Evolutionary conservation across 495 filamentous ascomycete species (phyloP), one percentile per base, ranked within the genome.

Genomic region (Annulohypoxylon stygium): DNA sequence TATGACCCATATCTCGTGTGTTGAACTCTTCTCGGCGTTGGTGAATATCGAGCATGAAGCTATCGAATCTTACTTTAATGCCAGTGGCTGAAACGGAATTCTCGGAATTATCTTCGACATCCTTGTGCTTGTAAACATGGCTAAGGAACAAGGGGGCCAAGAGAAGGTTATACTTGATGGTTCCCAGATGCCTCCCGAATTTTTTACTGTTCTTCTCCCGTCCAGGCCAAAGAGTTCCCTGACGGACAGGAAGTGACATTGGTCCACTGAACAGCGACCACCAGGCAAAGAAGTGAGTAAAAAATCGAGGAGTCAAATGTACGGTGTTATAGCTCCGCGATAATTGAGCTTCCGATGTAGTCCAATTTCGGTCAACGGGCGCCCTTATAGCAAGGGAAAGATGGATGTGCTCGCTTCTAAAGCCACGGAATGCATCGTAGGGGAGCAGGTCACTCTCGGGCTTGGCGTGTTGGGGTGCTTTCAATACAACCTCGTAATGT

Each of bases 71-170:
- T 74, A 97, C 91, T 80, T 99, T 99, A 58, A 98, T 86, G 18
- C 96, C 96, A 12, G 96, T 99, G 1, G 95, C 95, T 55, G 93
- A 93, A 20, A 97, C 93, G 4, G 89, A 85, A 74, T 92, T 90
- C 69, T 95, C 91, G 1, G 87, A 85, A 77, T 91, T 92, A 57
- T 97, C 94, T 78, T 97, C 95, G 3, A 88, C 90, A 75, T 98
- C 97, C 75, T 97, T 97, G 82, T 99, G 97, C 80, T 97, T 98
- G 84, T 99, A 99, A 43, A 99, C 93, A 67, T 99, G 96, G 65
- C 94, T 95, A 55, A 98, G 89, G 76, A 96, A 99, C 4, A 99
- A 84, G 0, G 96, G 96, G 2, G 97, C 96, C 12, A 99, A 84
- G 6, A 97, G 88, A 45, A 99, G 81, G 71, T 94, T 97, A 81